Evolutionary conservation across 768 basidiomycete species (phyloP).

Genomic region (Hydnomerulius pinastri): DNA sequence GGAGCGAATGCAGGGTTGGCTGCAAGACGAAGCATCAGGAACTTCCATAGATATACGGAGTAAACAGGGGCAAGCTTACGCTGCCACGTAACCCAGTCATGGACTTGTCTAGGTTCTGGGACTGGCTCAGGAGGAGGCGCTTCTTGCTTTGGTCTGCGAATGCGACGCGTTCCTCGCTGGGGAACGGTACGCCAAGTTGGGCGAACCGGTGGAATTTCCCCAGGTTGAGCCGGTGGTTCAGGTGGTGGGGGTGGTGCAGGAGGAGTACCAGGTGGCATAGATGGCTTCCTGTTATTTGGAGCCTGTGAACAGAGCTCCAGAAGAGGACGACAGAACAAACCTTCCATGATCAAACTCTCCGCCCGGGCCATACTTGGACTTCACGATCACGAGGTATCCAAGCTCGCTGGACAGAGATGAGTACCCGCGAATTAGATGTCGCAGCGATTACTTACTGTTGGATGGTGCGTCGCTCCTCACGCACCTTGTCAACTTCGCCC

Average conservation of each 20-base stretch:
- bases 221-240: conserved; percentile 43
- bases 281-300: conserved; percentile 43
- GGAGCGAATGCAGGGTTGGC: conserved; percentile 60
- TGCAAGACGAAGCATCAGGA: conserved; percentile 28
- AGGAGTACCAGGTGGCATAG: conserved; percentile 34
- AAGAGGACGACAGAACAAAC: conserved; percentile 35
- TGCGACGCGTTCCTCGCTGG: conserved; percentile 37
- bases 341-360: conserved; percentile 87
- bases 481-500: conserved; percentile 79
- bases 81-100: conserved; percentile 67
- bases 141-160: conserved; percentile 44
- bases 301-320: neutral
- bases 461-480: conserved; percentile 74
- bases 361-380: conserved; percentile 79
- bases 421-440: neutral
- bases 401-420: conserved; percentile 56
- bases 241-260: conserved; percentile 50
- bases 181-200: conserved; percentile 66
- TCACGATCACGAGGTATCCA: conserved; percentile 67
- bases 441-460: conserved; percentile 62
- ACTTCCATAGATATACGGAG: neutral
- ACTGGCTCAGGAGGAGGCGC: conserved; percentile 35
- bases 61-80: conserved; percentile 46
- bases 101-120: conserved; percentile 43
- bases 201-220: conserved; percentile 45